Base-by-base conservation (phyloP, 2,329 filamentous ascomycete genomes). In the Penicillium sp. region DNA sequence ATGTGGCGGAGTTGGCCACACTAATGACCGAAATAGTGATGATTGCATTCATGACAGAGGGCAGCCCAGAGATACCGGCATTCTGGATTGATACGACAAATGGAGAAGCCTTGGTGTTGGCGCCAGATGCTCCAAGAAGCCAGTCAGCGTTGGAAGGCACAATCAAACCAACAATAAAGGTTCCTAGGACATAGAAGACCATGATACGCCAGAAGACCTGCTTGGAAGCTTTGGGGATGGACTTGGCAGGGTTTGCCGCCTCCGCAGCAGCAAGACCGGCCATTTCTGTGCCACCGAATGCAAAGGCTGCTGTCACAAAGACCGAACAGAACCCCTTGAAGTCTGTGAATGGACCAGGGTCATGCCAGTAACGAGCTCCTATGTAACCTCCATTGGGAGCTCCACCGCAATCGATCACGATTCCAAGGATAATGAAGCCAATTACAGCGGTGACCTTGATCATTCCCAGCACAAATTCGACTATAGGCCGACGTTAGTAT, bases 341-440 rank as follows among this genome's bases (percentile, higher is more conserved):
- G 53, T 77, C 78, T 27, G 72, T 70, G 67, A 81, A 80, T 4
- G 80, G 78, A 23, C 80, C 80, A 21, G 69, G 68, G 43, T 74
- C 53, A 27, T 67, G 58, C 67, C 71, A 72, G 57, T 69, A 69
- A 9, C 55, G 53, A 10, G 59, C 58, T 38, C 67, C 67, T 15
- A 69, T 63, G 43, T 69, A 89, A 80, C 73, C 76, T 15, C 70
- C 67, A 5, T 64, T 77, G 19, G 76, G 75, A 4, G 74, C 74
- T 51, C 77, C 78, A 41, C 77, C 77, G 41, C 72, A 74, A 57
- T 78, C 75, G 54, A 80, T 75, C 56, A 95, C 85, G 55, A 95
- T 86, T 9, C 90, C 92, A 4, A 96, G 84, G 50, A 96, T 84
- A 69, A 89, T 88, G 70, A 89, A 88, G 6, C 85, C 86, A 10